Conservation (phyloP, 768 basidiomycete genomes). For the Astraeus odoratus region DNA sequence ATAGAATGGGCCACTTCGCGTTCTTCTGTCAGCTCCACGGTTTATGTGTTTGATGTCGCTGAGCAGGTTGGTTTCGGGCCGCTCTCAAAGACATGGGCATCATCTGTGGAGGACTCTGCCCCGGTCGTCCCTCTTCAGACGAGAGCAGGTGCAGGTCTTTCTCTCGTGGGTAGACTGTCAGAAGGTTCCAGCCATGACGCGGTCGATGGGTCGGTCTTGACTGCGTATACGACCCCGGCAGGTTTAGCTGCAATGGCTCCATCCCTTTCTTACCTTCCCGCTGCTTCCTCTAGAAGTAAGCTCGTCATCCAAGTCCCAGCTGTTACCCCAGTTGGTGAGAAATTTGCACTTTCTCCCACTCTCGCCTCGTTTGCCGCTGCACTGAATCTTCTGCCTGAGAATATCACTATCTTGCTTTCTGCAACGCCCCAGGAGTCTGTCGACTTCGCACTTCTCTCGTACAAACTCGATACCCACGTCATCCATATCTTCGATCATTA, state of each 20-base stretch:
- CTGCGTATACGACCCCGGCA: constrained; percentile 76
- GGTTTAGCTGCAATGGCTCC: constrained; percentile 82
- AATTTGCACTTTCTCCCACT: constrained; percentile 69
- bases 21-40: constrained; percentile 47
- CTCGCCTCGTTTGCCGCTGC: constrained; percentile 59
- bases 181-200: constrained; percentile 72
- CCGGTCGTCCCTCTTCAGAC: constrained; percentile 71
- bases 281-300: constrained; percentile 53
- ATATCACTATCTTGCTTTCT: constrained; percentile 70
- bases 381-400: constrained; percentile 54
- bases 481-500: constrained; percentile 91
- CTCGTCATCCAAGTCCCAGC: constrained; percentile 82
- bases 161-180: constrained; percentile 71
- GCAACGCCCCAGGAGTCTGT: constrained; percentile 78
- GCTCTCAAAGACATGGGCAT: constrained; percentile 60
- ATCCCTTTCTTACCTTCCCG: constrained; percentile 66
- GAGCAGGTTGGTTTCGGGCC: constrained; percentile 79
- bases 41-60: constrained; percentile 80
- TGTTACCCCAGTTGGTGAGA: constrained; percentile 56
- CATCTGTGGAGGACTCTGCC: constrained; percentile 35
- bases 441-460: constrained; percentile 72
- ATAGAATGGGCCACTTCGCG: constrained; percentile 66
- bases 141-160: constrained; percentile 76
- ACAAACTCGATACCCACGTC: constrained; percentile 64
- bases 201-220: constrained; percentile 51